These are phyloP conservation scores for Kwoniella newhampshirensis DNA, from an alignment of 768 basidiomycete genomes.

Conservation along the genomic window DNA sequence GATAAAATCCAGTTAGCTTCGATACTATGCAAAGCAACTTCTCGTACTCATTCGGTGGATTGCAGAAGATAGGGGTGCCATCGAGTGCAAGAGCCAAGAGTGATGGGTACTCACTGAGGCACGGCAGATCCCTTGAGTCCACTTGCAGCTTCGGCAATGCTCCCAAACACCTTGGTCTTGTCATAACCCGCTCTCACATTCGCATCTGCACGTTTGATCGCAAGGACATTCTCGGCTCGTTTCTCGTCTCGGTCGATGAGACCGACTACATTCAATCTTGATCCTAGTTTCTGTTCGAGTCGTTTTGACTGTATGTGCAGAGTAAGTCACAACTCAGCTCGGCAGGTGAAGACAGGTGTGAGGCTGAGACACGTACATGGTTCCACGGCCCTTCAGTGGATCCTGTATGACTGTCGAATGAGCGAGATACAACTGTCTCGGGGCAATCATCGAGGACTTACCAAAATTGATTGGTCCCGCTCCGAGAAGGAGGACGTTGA, in stretches of 20 bases:
- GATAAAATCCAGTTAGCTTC: too few relatives aligned
- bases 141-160: conserved; percentile 23
- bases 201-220: conserved; percentile 75
- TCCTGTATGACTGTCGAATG: conserved; percentile 5
- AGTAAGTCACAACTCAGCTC: background rate
- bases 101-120: conserved; percentile 25
- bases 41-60: too few relatives aligned
- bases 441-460: conserved; percentile 4
- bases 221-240: conserved; percentile 72
- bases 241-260: conserved; percentile 83
- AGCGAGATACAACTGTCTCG: background rate
- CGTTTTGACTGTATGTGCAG: conserved; percentile 29
- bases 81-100: too few relatives aligned
- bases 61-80: too few relatives aligned
- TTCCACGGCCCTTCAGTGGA: conserved; percentile 37
- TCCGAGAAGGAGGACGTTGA: conserved; percentile 39
- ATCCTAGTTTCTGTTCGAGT: conserved; percentile 68
- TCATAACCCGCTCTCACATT: conserved; percentile 86
- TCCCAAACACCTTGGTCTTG: conserved; percentile 58
- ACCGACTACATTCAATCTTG: conserved; percentile 89
- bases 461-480: conserved; percentile 42
- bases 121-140: conserved; percentile 13
- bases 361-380: conserved; percentile 15
- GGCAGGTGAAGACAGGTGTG: background rate
- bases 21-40: too few relatives aligned